Evolutionary conservation across 768 basidiomycete species (phyloP).

Genomic region (Baorangia bicolor): DNA sequence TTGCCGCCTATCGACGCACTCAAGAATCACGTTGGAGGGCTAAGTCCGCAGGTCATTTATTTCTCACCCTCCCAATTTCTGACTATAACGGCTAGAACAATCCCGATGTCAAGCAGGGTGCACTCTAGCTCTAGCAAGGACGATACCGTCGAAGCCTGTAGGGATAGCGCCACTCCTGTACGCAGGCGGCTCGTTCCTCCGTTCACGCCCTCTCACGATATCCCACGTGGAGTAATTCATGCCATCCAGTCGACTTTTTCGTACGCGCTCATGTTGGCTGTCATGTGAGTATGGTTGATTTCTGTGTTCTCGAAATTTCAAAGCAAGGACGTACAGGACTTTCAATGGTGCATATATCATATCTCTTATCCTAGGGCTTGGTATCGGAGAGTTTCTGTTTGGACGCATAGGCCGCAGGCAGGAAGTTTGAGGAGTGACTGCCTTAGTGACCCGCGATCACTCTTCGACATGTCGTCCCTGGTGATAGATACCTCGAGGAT

Average conservation of each 20-base stretch:
- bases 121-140: conserved; percentile 1
- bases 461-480: background rate
- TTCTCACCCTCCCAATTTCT: background rate
- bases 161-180: background rate
- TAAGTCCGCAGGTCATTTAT: conserved; percentile 40
- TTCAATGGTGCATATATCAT: conserved; percentile 80
- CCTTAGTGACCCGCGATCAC: background rate
- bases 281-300: conserved; percentile 55
- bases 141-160: background rate
- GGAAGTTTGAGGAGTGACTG: background rate
- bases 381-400: conserved; percentile 72
- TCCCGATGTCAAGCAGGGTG: background rate
- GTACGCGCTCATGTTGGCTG: conserved; percentile 76
- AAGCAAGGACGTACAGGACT: conserved; percentile 53
- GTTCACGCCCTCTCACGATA: conserved; percentile 66
- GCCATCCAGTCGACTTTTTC: conserved; percentile 59
- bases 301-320: background rate
- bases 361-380: conserved; percentile 66
- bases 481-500: background rate
- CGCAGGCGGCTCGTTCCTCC: conserved; percentile 44
- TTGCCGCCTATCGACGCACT: conserved; percentile 54
- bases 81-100: conserved; percentile 11
- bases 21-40: conserved; percentile 58
- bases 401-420: conserved; percentile 46
- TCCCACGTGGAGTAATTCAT: conserved; percentile 66